phyloP scores from a whole-genome alignment of 2,329 filamentous ascomycete species.

The Alternaria sp. region DNA sequence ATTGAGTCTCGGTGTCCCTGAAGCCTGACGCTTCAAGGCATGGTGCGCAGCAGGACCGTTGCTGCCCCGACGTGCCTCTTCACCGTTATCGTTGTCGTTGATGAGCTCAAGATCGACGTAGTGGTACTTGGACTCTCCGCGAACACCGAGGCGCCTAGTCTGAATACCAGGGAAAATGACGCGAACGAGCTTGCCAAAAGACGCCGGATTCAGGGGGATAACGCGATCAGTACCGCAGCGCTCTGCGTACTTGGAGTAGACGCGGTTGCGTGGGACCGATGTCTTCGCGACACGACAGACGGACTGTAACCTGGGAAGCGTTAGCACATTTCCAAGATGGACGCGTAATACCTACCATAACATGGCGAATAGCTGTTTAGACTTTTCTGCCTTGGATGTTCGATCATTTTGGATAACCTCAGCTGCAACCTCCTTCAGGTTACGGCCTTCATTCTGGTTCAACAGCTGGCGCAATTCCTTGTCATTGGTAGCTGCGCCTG shows the following conservation, averaged over 20 bases:
- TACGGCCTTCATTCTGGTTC: constrained; percentile 71
- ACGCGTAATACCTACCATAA: constrained; percentile 69
- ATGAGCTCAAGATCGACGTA: constrained; percentile 69
- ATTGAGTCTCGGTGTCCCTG: constrained; percentile 43
- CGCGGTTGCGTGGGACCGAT: constrained; percentile 89
- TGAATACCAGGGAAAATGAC: constrained; percentile 96
- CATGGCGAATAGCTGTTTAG: constrained; percentile 88
- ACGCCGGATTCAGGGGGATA: constrained; percentile 93
- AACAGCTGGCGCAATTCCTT: constrained; percentile 81
- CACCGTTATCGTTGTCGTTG: constrained; percentile 52
- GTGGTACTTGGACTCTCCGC: constrained; percentile 98
- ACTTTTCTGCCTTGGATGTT: constrained; percentile 81
- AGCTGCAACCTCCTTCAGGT: constrained; percentile 73
- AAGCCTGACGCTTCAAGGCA: constrained; percentile 43
- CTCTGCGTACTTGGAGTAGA: constrained; percentile 95
- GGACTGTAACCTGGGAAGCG: constrained; percentile 69
- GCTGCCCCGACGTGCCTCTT: constrained; percentile 33
- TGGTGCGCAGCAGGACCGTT: constrained; percentile 34
- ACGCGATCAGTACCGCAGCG: constrained; percentile 93
- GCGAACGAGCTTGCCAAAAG: constrained; percentile 95
- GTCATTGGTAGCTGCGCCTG: constrained; percentile 80
- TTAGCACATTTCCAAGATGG: constrained; percentile 32
- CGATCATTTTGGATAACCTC: constrained; percentile 82
- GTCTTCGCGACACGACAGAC: constrained; percentile 76
- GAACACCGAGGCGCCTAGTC: constrained; percentile 87